Percentiles rank a stretch among this genome's conserved stretches.
phyloP scores from a whole-genome alignment of 352 stramenopile genomes.

The Aphanomyces stellatus region DNA sequence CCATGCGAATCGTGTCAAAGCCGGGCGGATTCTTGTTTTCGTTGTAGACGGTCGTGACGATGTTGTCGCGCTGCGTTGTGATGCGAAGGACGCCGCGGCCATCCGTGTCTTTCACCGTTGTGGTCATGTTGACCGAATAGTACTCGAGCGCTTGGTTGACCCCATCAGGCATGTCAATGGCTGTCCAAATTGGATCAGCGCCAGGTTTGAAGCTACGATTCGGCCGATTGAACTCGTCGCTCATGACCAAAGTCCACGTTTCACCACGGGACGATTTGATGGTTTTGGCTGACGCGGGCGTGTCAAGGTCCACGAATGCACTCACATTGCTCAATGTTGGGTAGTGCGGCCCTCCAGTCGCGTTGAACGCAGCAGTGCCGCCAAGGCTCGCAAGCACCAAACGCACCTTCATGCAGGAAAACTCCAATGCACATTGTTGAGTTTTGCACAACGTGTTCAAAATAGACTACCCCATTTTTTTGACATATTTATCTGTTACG shows the following conservation, averaged over 20 bases:
- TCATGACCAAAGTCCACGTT: constrained; percentile 51
- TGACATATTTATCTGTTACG: no score
- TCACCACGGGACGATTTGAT: constrained; percentile 27
- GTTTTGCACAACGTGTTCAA: no score
- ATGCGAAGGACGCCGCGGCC: constrained; percentile 37
- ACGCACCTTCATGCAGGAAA: no score
- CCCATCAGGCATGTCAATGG: constrained; percentile 88
- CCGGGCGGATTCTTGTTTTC: constrained; percentile 27
- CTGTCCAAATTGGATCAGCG: constrained; percentile 86
- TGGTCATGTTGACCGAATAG: constrained; percentile 81
- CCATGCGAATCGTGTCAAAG: constrained; percentile 25
- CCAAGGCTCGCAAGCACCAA: not conserved
- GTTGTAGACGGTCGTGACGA: constrained; percentile 43
- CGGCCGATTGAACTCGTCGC: constrained; percentile 83
- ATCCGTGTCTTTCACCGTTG: constrained; percentile 33
- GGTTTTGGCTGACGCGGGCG: constrained; percentile 23
- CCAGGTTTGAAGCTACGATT: constrained; percentile 78
- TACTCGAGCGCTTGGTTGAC: constrained; percentile 84
- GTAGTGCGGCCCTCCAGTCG: not conserved
- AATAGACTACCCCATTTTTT: no score
- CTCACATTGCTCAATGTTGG: constrained; percentile 28
- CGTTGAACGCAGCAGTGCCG: not conserved
- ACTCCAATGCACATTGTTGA: no score
- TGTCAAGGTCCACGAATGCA: constrained; percentile 43
- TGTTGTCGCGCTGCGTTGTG: constrained; percentile 29